A percentile compares a stretch with the other conserved stretches of the same genome.
phyloP scores from a whole-genome alignment of 305 asterid genomes.

The Fraxinus albicans region DNA sequence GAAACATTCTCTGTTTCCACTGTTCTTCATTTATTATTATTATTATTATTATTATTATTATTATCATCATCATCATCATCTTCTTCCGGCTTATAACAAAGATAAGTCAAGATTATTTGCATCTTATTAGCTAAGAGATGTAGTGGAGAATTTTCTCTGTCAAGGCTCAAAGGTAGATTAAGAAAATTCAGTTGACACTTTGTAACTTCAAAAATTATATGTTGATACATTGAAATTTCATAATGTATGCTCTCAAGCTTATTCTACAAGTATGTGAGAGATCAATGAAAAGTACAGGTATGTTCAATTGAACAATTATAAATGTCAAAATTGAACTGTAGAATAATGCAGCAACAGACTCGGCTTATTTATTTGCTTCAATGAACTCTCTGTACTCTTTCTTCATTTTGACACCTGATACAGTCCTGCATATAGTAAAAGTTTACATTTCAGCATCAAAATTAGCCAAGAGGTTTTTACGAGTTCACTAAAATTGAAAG shows the following conservation, averaged over 20 bases:
- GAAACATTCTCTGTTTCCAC: neutral
- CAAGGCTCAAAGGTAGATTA: neutral
- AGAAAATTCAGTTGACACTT: neutral
- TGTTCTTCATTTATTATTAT: neutral
- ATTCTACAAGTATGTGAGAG: neutral
- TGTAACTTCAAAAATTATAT: neutral
- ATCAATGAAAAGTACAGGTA: neutral
- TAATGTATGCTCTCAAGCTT: neutral
- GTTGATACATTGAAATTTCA: neutral
- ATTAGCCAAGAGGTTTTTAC: neutral
- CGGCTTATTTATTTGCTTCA: slow-evolving; percentile 37
- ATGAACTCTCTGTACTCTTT: slow-evolving; percentile 68
- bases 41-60: neutral
- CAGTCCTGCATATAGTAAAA: slow-evolving; percentile 56
- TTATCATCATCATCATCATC: neutral
- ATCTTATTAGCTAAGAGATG: neutral
- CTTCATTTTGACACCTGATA: slow-evolving; percentile 84
- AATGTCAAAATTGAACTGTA: neutral
- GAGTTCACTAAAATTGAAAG: neutral
- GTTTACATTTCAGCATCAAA: neutral
- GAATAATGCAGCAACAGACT: neutral
- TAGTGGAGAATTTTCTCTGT: neutral
- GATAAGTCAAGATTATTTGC: neutral
- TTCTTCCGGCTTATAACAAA: neutral
- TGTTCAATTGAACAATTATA: neutral